Evolutionary conservation across 805 yeast species (phyloP).

Genomic region (Lipomyces anomalus): DNA sequence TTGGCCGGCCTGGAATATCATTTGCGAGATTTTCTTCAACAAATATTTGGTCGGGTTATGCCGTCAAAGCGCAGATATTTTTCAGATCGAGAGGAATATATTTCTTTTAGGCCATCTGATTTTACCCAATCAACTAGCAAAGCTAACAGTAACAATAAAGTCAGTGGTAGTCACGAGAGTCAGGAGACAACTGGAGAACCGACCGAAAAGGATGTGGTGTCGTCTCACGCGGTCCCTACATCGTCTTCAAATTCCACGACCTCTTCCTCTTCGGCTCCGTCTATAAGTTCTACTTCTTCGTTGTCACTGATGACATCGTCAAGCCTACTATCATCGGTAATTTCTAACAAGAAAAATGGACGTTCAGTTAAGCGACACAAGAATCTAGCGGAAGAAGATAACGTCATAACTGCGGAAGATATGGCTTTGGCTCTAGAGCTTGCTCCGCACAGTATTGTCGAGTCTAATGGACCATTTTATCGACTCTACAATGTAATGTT

Average conservation of each 20-base stretch:
- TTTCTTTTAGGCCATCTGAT: no score
- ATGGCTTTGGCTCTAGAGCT: conserved; percentile 31
- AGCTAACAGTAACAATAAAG: no score
- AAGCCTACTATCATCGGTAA: background rate
- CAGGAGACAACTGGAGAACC: no score
- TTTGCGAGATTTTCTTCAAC: conserved; percentile 66
- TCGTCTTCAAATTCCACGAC: background rate
- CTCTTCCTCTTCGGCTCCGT: background rate
- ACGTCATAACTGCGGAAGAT: conserved; percentile 33
- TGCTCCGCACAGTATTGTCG: conserved; percentile 35
- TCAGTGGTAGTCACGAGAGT: no score
- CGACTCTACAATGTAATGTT: conserved; percentile 33
- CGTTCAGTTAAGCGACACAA: no score
- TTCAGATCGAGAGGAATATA: background rate
- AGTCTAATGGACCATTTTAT: conserved; percentile 33
- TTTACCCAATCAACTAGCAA: no score
- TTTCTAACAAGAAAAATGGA: conserved; percentile 19
- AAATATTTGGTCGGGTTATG: conserved; percentile 65
- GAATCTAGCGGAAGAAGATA: conserved; percentile 33
- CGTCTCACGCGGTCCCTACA: background rate
- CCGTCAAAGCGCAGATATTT: conserved; percentile 40
- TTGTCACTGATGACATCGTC: background rate
- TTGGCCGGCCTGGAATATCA: conserved; percentile 78
- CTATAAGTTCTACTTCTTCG: no score
- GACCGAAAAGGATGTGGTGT: no score